Evolutionary conservation across 257 asterid species (phyloP), one percentile per base, ranked within the genome.

Genomic region (Rubia yunnanensis): DNA sequence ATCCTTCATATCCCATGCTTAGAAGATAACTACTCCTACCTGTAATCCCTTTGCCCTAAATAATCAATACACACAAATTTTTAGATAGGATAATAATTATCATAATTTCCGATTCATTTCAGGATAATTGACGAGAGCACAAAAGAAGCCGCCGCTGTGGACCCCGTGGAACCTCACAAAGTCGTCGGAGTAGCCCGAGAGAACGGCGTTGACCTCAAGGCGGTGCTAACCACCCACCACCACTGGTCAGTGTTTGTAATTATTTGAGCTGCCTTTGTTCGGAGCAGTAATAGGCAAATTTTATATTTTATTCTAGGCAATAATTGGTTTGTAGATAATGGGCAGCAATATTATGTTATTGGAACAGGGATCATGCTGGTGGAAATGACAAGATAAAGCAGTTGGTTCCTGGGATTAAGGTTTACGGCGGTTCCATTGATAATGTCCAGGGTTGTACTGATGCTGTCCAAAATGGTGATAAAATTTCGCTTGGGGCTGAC

Each of bases 351-450:
- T 17, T 36, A n/a, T 23, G 65, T 28, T 73, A 75, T 24, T 31
- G 24, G 15, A 26, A 48, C 68, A 92, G 97, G 99, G 96, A 92
- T 80, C 99, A 90, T 82, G 96, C 99, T 69, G 97, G 97, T 77
- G 99, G 99, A 26, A 87, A 92, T 74, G 96, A 87, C 64, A 84
- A 88, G 85, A 79, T 92, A 73, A 92, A 83, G 82, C 83, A 84
- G 77, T 66, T 89, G 60, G 69, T 89, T 63, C 99, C 96, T 13
- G 91, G 77, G 39, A 83, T 92, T 60, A 86, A 88, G 82, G 73
- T 92, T 48, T 84, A 66, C 66, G 99, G 97, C 61, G 95, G 97
- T 73, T 89, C 97, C 7, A 34, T 78, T 70, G 98, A 89, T 77
- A 83, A 85, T 54, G 98, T 87, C 41, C 76, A 81, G 74, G 98